Conservation (phyloP, 176 grass and related monocot genomes). For the Sorghum bicolor region DNA sequence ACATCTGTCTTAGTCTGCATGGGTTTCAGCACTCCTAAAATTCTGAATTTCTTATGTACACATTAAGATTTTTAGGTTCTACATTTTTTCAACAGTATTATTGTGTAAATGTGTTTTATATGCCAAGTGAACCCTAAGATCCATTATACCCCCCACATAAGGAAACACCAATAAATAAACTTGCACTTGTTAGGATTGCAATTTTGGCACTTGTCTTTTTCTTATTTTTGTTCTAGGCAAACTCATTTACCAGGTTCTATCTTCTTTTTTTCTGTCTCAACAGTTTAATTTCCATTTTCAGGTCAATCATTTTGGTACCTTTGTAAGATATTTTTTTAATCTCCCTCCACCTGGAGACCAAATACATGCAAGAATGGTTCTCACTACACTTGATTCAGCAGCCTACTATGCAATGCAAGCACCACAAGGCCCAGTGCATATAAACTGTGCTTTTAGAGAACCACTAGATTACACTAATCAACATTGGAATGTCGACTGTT, state of each 20-base stretch:
- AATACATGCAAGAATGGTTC: constrained; percentile 68
- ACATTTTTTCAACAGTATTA: constrained; percentile 8
- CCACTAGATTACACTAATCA: constrained; percentile 59
- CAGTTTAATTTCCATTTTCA: constrained; percentile 34
- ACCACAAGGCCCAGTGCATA: constrained; percentile 79
- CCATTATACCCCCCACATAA: neutral
- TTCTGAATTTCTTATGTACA: neutral
- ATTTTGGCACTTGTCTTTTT: neutral
- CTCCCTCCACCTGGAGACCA: constrained; percentile 78
- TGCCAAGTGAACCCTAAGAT: neutral
- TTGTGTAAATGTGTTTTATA: constrained; percentile 14
- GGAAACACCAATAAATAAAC: neutral
- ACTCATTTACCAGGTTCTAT: constrained; percentile 11
- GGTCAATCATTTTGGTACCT: constrained; percentile 93
- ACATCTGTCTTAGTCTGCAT: neutral
- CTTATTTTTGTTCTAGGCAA: neutral
- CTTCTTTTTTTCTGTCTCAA: neutral
- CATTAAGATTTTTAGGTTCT: neutral
- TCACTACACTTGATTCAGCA: constrained; percentile 89
- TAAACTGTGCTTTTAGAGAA: constrained; percentile 90
- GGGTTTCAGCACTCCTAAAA: neutral
- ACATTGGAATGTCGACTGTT: constrained; percentile 62
- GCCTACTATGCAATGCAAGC: constrained; percentile 66
- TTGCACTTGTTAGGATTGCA: constrained; percentile 8
- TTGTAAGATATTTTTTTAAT: constrained; percentile 76